Base-by-base conservation (phyloP, 1,139 yeast genomes). In the Candida pseudoviswanathii region DNA sequence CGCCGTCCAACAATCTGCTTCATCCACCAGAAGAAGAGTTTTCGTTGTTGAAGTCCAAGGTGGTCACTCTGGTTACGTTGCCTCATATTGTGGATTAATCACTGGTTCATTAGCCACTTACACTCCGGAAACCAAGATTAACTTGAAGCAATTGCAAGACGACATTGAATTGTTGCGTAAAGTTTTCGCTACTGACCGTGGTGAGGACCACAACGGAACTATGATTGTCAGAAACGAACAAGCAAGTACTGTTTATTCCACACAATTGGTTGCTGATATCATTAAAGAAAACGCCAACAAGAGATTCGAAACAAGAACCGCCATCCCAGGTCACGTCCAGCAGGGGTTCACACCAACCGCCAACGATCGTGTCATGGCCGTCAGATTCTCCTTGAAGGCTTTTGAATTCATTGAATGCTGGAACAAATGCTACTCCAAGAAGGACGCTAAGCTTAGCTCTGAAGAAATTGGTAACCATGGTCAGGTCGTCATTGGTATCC, bases 31-130 rank as follows among this genome's bases (percentile, higher is more conserved):
- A 73, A 89, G 95, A 60, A 82, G 99, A 64, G 96, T 89, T 5
- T 94, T 94, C 66, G 97, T 94, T 29, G 96, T 94, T 54, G 99
- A 94, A 63, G 96, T 89, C 33, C 98, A 94, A 75, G 99, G 99
- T 60, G 99, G 98, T 49, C 87, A 90, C 70, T 86, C 96, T 6
- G 99, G 99, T 31, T 94, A 83, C 67, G 84, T 94, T 61, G 97
- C 98, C 9, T 84, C 96, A 1, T 84, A 81, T 64, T 86, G 92
- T 36, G 92, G 95, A n/a, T 77, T 94, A 55, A 88, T 90, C 45
- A 87, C 94, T 43, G 99, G 99, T 52, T 96, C 98, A 1, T 84
- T 88, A 57, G 96, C 96, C 6, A 89, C 94, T 5, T 94, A 92
- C 67, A 89, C 91, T 21, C 99, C 99, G 10, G 99, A 94, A 67